Evolutionary conservation across 257 asterid species (phyloP).

Genomic region (Primulina tabacum): DNA sequence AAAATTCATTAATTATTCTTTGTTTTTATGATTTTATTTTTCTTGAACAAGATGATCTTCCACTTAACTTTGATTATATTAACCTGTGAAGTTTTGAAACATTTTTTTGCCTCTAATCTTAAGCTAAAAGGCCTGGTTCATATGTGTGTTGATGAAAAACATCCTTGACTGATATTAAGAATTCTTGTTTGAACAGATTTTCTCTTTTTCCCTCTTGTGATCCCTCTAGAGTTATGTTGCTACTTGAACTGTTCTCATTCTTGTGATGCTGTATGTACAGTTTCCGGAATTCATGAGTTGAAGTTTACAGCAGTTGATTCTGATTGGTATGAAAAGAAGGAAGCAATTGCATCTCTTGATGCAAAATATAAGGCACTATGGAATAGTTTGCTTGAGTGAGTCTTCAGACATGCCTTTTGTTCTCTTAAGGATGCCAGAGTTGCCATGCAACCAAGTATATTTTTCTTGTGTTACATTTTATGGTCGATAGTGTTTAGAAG

Average conservation of each 20-base stretch:
- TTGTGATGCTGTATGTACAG: constrained; percentile 14
- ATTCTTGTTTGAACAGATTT: too few species aligned
- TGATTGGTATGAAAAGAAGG: constrained; percentile 61
- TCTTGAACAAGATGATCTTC: constrained; percentile 15
- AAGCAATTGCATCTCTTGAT: constrained; percentile 71
- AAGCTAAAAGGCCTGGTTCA: background rate
- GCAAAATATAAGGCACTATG: constrained; percentile 68
- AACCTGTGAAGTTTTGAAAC: constrained; percentile 15
- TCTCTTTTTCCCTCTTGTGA: background rate
- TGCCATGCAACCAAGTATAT: background rate
- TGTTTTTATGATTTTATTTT: background rate
- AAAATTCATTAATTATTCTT: background rate
- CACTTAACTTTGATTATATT: constrained; percentile 3
- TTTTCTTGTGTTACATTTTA: background rate
- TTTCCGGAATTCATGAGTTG: constrained; percentile 60
- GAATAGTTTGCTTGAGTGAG: constrained; percentile 64
- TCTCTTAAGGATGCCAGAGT: constrained; percentile 19
- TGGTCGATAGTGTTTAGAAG: background rate
- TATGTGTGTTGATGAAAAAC: too few species aligned
- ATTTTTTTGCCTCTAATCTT: background rate
- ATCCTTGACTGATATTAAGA: background rate
- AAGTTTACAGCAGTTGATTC: constrained; percentile 53
- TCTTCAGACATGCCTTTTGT: constrained; percentile 26
- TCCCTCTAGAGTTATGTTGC: constrained; percentile 20
- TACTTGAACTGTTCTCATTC: constrained; percentile 25